Evolutionary conservation across 345 rosid species (phyloP).

Genomic region (Noccaea caerulescens): DNA sequence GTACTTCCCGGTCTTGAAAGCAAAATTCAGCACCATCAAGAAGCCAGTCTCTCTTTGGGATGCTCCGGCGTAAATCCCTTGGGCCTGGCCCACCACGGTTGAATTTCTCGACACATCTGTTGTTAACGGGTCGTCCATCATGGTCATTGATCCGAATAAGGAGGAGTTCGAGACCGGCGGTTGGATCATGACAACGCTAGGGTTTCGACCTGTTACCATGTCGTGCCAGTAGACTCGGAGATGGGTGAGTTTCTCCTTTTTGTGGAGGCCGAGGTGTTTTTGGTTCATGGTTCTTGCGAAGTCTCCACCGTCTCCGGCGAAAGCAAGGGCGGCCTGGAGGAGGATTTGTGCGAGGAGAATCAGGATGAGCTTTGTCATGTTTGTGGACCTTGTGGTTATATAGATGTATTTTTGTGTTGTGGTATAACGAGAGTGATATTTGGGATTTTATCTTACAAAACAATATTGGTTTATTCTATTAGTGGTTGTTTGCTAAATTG

Average conservation of each 20-base stretch:
- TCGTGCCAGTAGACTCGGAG: conserved; percentile 58
- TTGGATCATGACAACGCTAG: conserved; percentile 35
- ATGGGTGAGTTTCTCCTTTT: conserved; percentile 48
- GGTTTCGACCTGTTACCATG: conserved; percentile 39
- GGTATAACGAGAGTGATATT: neutral
- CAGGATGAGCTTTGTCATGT: conserved; percentile 12
- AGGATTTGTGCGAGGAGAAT: neutral
- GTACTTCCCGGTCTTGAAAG: conserved; percentile 46
- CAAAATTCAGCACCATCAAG: conserved; percentile 51
- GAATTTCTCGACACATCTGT: conserved; percentile 24
- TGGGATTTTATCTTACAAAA: neutral
- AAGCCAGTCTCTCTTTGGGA: conserved; percentile 40
- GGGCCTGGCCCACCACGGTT: conserved; percentile 44
- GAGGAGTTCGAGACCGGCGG: conserved; percentile 8
- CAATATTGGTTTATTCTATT: neutral
- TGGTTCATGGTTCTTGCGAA: neutral
- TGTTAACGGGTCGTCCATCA: conserved; percentile 49
- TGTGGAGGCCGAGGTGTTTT: neutral
- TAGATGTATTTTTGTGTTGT: neutral
- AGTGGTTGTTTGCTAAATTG: neutral
- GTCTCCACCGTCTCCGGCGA: neutral
- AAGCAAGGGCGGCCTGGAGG: neutral
- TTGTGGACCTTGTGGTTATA: neutral
- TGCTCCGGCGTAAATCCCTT: conserved; percentile 46
- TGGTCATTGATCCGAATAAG: conserved; percentile 31